These are phyloP conservation scores for Blastocrithidia nonstop DNA, from an alignment of 208 protist genomes.

Conservation along the genomic window DNA sequence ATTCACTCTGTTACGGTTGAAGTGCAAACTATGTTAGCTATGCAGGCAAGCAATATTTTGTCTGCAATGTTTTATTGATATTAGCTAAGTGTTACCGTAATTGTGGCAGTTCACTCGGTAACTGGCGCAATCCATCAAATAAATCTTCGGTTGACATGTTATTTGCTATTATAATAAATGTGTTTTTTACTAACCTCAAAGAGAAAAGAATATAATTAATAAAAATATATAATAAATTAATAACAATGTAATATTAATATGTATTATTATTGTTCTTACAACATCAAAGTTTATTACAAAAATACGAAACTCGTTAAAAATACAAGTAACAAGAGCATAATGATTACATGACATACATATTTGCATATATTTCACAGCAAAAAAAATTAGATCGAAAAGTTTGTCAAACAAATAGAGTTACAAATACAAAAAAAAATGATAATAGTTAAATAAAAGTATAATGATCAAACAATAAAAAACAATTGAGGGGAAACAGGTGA, in stretches of 20 bases:
- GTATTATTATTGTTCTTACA: not conserved
- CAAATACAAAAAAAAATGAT: not conserved
- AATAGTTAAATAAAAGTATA: not conserved
- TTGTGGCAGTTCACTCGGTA: conserved; percentile 37
- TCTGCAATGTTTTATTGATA: conserved; percentile 65
- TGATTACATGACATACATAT: too few species aligned
- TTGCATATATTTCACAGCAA: too few species aligned
- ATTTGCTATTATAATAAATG: too few species aligned
- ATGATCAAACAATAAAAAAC: conserved; percentile 2
- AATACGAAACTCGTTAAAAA: too few species aligned
- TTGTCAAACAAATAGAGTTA: too few species aligned
- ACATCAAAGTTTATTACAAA: too few species aligned
- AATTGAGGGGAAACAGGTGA: not conserved
- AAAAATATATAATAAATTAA: too few species aligned
- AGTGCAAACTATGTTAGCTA: conserved; percentile 53
- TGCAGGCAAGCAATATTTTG: conserved; percentile 30
- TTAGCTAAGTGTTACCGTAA: conserved; percentile 42
- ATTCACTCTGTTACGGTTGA: conserved; percentile 29
- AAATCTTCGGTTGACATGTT: conserved; percentile 20
- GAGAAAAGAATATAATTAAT: too few species aligned
- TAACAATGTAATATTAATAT: too few species aligned
- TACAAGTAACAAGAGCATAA: too few species aligned
- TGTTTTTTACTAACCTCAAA: too few species aligned
- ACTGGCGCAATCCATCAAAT: conserved; percentile 52
- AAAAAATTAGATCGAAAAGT: too few species aligned